Evolutionary conservation across 768 basidiomycete species (phyloP).

Genomic region (Podaxis sp.): DNA sequence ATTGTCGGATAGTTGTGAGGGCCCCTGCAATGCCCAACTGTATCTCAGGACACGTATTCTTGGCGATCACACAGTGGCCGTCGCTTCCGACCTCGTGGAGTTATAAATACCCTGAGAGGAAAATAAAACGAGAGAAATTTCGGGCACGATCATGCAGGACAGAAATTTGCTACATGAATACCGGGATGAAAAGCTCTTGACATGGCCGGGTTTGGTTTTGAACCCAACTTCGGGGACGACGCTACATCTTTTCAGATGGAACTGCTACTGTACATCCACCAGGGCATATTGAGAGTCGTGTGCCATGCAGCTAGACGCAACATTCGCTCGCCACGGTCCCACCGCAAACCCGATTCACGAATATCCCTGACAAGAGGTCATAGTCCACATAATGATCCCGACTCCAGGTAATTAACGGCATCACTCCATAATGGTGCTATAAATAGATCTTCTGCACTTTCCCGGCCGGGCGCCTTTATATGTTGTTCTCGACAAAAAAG

Average conservation of each 20-base stretch:
- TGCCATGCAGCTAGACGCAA: neutral
- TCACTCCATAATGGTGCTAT: neutral
- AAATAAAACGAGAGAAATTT: neutral
- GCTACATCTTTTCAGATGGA: too few species aligned
- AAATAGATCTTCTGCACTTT: neutral
- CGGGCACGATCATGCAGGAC: neutral
- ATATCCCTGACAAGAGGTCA: neutral
- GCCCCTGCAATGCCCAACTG: too few species aligned
- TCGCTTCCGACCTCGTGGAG: neutral
- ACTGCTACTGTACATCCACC: too few species aligned
- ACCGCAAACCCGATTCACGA: neutral
- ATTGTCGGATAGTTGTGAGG: neutral
- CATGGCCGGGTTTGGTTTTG: neutral
- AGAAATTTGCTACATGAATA: neutral
- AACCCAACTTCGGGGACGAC: neutral
- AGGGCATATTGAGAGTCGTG: neutral
- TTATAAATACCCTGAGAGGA: neutral
- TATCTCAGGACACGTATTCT: neutral
- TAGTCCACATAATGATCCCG: neutral
- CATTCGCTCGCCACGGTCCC: neutral
- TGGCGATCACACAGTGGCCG: neutral
- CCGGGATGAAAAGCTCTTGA: neutral
- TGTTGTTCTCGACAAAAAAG: neutral
- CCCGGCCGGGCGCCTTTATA: neutral
- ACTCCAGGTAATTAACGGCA: neutral